A percentile compares a stretch with the other conserved stretches of the same genome.
These are phyloP conservation scores for Aureobasidium sp. DNA, from an alignment of 2,329 filamentous ascomycete species.

Conservation along the genomic window DNA sequence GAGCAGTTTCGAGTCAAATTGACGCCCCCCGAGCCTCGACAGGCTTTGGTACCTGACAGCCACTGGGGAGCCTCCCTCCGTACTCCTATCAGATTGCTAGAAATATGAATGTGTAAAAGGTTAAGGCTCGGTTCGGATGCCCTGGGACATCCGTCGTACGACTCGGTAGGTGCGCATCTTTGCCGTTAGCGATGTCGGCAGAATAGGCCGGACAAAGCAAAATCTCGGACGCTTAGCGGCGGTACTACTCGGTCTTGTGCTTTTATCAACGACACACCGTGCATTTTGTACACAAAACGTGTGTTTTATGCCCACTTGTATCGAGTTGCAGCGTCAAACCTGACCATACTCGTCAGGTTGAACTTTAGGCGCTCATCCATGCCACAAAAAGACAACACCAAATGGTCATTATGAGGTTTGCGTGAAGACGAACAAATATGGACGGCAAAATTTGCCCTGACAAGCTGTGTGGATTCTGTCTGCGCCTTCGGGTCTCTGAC, in stretches of 20 bases:
- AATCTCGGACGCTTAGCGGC: not conserved
- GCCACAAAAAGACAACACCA: not conserved
- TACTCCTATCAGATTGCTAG: constrained; percentile 2
- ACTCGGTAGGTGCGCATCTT: constrained; percentile 7
- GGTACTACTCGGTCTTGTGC: not conserved
- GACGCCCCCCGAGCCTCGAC: not conserved
- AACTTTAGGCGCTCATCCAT: not conserved
- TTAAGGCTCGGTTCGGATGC: constrained; percentile 13
- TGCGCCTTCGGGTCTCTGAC: not conserved
- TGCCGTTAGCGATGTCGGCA: constrained; percentile 10
- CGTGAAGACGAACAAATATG: not conserved
- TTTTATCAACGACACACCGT: not conserved
- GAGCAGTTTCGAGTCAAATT: not conserved
- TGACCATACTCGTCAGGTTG: not conserved
- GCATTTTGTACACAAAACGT: not conserved
- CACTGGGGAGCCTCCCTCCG: not conserved
- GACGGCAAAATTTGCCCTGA: not conserved
- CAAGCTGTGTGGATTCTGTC: no score
- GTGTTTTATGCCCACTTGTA: not conserved
- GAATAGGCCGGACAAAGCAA: not conserved
- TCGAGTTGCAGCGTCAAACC: not conserved
- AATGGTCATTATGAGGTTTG: not conserved
- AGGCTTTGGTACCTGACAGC: not conserved
- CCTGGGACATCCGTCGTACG: not conserved
- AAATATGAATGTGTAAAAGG: constrained; percentile 15